Evolutionary conservation across 768 basidiomycete species (phyloP), one percentile per base, ranked within the genome.

Genomic region (Myochromella boudieri): DNA sequence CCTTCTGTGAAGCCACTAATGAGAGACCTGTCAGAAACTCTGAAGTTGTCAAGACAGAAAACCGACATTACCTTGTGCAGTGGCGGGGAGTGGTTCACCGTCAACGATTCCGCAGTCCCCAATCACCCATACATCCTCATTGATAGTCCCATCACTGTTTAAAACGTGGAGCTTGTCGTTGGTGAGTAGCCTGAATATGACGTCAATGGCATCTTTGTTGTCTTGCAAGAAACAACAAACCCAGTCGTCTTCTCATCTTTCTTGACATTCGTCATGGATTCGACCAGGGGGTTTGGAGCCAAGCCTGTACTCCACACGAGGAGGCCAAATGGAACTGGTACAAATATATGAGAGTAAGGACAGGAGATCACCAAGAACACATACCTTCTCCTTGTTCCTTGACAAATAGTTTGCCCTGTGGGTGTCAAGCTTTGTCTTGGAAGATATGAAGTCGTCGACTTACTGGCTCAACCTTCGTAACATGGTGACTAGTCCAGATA

Each of bases 291-390:
- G 60, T 93, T 94, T 3, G 89, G 81, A 4, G 88, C 77, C 2
- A 94, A 71, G 1, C 91, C 92, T 2, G 92, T 94, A 50, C 84
- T 86, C 91, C 91, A 94, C 12, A 94, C 89, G 9, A 91, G 76
- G 17, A 94, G 69, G 20, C 92, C 91, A 62, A 85, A 89, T 5
- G 81, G 83, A 28, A 91, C 90, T 90, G 49, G n/a, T 10, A 49
- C 29, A 25, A 24, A 22, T 11, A 39, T 32, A 37, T 42, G 4
- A 49, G 9, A 14, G 37, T 38, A 40, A 46, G n/a, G 1, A 34
- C 5, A 12, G 6, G 9, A 22, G 15, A 22, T 9, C n/a, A 12
- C 20, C 11, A n/a, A n/a, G n/a, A 9, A 27, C 29, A 22, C 29
- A 9, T 24, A 49, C 52, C 48, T 33, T 37, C 47, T 37, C 52